phyloP scores from a whole-genome alignment of 768 basidiomycete species.

The Tubosaeta sp. region DNA sequence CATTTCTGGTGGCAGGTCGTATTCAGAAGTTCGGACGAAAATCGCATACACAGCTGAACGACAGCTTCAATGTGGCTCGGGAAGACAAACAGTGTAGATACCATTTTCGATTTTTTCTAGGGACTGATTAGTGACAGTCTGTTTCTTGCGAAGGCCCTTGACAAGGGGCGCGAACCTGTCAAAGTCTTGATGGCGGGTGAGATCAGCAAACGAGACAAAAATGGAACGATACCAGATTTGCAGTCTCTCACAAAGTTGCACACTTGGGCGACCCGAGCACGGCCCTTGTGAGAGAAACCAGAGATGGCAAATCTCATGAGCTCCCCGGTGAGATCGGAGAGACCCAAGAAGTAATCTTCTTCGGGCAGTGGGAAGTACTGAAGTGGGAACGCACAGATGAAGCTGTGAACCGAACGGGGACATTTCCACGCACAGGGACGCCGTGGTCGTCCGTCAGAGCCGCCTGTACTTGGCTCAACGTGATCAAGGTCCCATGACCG shows the following conservation, averaged over 20 bases:
- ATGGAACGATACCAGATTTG: slow-evolving; percentile 50
- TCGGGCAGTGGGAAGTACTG: slow-evolving; percentile 75
- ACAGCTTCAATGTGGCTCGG: slow-evolving; percentile 4
- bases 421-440: slow-evolving; percentile 48
- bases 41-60: slow-evolving; percentile 66
- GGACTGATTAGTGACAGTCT: slow-evolving; percentile 79
- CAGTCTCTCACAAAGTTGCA: slow-evolving; percentile 71
- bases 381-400: slow-evolving; percentile 2
- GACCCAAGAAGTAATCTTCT: slow-evolving; percentile 86
- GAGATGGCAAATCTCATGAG: slow-evolving; percentile 95
- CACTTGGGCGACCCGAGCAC: slow-evolving; percentile 55
- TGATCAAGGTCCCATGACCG: slow-evolving; percentile 61
- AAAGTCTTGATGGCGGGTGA: slow-evolving; percentile 50
- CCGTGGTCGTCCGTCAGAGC: slow-evolving; percentile 60
- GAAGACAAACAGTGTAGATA: slow-evolving; percentile 28
- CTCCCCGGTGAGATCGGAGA: slow-evolving; percentile 95
- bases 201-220: not conserved
- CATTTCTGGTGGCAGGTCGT: slow-evolving; percentile 61
- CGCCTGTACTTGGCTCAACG: slow-evolving; percentile 62
- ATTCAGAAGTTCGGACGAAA: slow-evolving; percentile 68
- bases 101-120: slow-evolving; percentile 94
- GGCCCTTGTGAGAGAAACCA: slow-evolving; percentile 62
- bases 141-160: slow-evolving; percentile 79
- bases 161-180: slow-evolving; percentile 71
- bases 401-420: slow-evolving; percentile 2